These are phyloP conservation scores for Ogataea nitratoaversa DNA, from an alignment of 805 yeast species.

Conservation along the genomic window DNA sequence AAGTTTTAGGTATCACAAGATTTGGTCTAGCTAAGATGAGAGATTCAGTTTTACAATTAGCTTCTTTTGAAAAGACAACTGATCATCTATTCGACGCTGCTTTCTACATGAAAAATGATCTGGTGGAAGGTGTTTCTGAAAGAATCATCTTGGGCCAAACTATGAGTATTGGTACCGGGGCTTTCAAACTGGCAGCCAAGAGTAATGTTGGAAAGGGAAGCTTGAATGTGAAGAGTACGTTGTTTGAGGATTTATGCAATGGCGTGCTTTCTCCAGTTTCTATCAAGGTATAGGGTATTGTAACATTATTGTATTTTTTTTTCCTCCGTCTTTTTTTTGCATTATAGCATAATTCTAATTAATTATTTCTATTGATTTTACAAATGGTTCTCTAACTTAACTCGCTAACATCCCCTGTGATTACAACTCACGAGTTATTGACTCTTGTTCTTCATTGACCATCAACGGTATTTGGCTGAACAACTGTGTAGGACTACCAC, in stretches of 20 bases:
- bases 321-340: neutral
- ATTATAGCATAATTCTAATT: no score
- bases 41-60: conserved; percentile 93
- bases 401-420: no score
- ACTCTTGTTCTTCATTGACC: no score
- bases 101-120: conserved; percentile 93
- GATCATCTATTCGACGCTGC: conserved; percentile 98
- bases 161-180: conserved; percentile 96
- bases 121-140: conserved; percentile 96
- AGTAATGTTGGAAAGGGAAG: conserved; percentile 39
- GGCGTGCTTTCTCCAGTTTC: conserved; percentile 17
- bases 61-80: conserved; percentile 96
- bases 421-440: no score
- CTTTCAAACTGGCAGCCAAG: conserved; percentile 76
- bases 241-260: conserved; percentile 43
- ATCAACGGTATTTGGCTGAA: no score
- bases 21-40: conserved; percentile 98
- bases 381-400: no score
- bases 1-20: conserved; percentile 95
- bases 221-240: conserved; percentile 36
- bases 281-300: conserved; percentile 11
- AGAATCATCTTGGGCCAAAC: conserved; percentile 97
- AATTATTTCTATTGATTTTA: no score
- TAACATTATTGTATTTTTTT: neutral
- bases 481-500: no score